Base-by-base conservation (phyloP, 2,329 filamentous ascomycete genomes). In the Penicillium corylophilum region DNA sequence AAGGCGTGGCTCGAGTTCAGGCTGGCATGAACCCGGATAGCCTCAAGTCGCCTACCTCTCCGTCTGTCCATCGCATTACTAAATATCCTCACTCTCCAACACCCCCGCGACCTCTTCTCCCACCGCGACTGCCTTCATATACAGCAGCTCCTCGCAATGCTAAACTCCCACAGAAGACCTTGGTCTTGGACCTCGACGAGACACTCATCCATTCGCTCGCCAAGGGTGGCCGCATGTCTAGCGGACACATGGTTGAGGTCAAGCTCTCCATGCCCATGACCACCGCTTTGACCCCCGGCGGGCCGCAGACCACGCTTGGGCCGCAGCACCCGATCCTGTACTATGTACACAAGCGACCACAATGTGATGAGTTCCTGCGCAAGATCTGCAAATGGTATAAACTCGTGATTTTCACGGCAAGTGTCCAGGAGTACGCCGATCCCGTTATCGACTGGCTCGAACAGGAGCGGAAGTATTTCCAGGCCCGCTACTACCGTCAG, bases 381-480 rank as follows among this genome's bases (percentile, higher is more conserved):
- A 90, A 94, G 79, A 85, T 96, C 42, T 91, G 86, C 79, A 96
- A 96, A 76, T 99, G 94, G 94, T 99, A 95, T 76, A 97, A 96
- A 69, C 79, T 99, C 15, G 90, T 99, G 46, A 81, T 97, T 42
- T 99, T 99, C 72, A 99, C 94, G 9, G 94, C 94, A 2, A 96
- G 91, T 18, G 94, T 99, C 33, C 94, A 99, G 71, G 94, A 99
- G 72, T 99, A 99, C 67, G 94, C 94, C 51, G 94, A 99, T 71
- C 94, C 94, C 0, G 94, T 99, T 50, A 97, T 99, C 69, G 94
- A 99, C 79, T 97, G 92, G 91, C 82, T 99, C 54, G 94, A 99
- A 74, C 86, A 90, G 61, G 94, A 99, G 74, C 86, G 92, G 65
- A 97, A 97, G 75, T 97, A 90, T 77, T 99, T 99, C 74, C 88